Evolutionary conservation across 495 filamentous ascomycete genomes (phyloP), one percentile per base, ranked within the genome.

Genomic region (Penicillium antarcticum): DNA sequence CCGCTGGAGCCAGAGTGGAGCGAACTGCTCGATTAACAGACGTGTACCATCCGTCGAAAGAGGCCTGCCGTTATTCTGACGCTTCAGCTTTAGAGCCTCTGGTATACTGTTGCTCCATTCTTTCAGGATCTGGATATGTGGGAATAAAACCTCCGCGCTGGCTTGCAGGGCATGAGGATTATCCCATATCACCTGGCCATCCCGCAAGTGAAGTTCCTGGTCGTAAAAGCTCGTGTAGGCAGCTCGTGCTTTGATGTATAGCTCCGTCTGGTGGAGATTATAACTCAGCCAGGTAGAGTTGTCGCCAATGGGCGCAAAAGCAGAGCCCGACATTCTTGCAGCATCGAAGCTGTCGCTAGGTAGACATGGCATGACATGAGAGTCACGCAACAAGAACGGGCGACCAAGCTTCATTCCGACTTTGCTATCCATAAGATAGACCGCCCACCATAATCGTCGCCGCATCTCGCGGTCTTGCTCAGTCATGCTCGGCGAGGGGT

Each of bases 381-480:
- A 66, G 4, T 63, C 48, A n/a, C 63, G 48, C 5, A 71, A 23
- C 12, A 60, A 54, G 32, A 69, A 75, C 0, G 79, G 77, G 1
- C 78, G 77, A 2, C 80, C 79, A 4, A 84, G 66, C 44, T 79
- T 76, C 75, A 80, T 76, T 41, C 61, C 65, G 1, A 61, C 54
- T 48, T 80, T 78, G 47, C 60, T 72, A 18, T 82, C 80, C 13
- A 80, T 37, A 5, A 59, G 38, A 50, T 72, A 80, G 2, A 82
- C 42, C 0, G 62, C 66, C 80, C 79, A 81, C 80, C 80, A 82
- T 1, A 81, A 29, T 1, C 80, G 68, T 41, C 64, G 72, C 3
- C 70, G 69, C 17, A 79, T 48, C 53, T 80, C 74, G 38, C 63
- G 53, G 32, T 76, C 59, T 2, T 53, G 47, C 4, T 50, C 39